phyloP scores from a whole-genome alignment of 2,329 filamentous ascomycete genomes.

The Didymella glomerata region DNA sequence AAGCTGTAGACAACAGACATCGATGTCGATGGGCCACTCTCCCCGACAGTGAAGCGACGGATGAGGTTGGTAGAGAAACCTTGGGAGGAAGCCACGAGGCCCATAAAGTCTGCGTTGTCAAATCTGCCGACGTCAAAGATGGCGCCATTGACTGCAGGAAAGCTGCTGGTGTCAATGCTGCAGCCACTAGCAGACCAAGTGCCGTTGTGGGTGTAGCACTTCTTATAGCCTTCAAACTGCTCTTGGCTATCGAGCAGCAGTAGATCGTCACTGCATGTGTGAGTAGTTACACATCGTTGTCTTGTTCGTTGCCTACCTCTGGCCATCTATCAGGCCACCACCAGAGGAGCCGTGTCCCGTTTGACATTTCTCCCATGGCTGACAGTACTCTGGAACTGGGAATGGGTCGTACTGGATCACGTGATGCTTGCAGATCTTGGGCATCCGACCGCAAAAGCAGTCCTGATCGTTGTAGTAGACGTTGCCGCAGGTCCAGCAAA shows the following conservation, averaged over 20 bases:
- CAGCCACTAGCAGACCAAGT: not conserved
- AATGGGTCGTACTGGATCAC: not conserved
- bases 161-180: not conserved
- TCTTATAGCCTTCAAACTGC: not conserved
- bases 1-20: not conserved
- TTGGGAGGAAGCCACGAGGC: not conserved
- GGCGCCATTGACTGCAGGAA: not conserved
- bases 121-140: not conserved
- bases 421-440: not conserved
- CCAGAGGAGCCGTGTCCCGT: no score
- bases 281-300: not conserved
- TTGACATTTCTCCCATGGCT: not conserved
- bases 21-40: not conserved
- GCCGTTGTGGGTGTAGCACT: not conserved
- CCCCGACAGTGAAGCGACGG: not conserved
- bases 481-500: not conserved
- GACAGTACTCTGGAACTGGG: not conserved
- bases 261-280: not conserved
- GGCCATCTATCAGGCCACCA: not conserved
- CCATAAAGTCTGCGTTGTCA: not conserved
- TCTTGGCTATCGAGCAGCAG: not conserved
- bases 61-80: not conserved
- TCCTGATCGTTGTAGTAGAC: not conserved
- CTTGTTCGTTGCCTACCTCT: not conserved
- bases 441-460: not conserved